A percentile compares a stretch with the other conserved stretches of the same genome.
Conservation (phyloP, 495 filamentous ascomycete species). For the Talaromyces liani region DNA sequence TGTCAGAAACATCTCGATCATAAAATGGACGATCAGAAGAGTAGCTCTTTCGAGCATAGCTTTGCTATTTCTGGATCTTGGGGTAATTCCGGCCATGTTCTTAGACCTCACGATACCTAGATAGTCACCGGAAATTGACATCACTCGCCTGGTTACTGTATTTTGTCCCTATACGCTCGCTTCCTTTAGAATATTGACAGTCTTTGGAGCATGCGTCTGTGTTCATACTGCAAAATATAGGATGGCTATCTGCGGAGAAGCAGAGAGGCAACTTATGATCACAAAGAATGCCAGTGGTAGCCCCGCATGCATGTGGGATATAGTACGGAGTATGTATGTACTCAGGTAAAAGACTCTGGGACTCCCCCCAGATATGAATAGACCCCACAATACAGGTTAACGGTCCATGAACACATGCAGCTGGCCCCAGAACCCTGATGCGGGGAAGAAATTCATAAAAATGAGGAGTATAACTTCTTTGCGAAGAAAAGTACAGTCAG, state of each 20-base stretch:
- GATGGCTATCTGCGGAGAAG: not conserved
- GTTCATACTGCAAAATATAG: not conserved
- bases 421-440: not conserved
- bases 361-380: not conserved
- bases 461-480: not conserved
- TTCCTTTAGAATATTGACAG: not conserved
- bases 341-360: not conserved
- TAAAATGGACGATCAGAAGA: not conserved
- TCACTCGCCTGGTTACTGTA: not conserved
- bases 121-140: not conserved
- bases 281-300: not conserved
- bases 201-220: not conserved
- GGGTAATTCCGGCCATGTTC: not conserved
- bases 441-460: not conserved
- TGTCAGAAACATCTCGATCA: not conserved
- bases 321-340: too few relatives aligned
- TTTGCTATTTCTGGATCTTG: not conserved
- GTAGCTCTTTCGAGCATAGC: not conserved
- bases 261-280: not conserved
- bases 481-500: not conserved
- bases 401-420: not conserved
- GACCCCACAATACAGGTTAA: not conserved
- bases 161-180: not conserved
- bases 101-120: not conserved
- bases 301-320: not conserved